phyloP scores from a whole-genome alignment of 768 basidiomycete genomes.

The Psilocybe azurescens region DNA sequence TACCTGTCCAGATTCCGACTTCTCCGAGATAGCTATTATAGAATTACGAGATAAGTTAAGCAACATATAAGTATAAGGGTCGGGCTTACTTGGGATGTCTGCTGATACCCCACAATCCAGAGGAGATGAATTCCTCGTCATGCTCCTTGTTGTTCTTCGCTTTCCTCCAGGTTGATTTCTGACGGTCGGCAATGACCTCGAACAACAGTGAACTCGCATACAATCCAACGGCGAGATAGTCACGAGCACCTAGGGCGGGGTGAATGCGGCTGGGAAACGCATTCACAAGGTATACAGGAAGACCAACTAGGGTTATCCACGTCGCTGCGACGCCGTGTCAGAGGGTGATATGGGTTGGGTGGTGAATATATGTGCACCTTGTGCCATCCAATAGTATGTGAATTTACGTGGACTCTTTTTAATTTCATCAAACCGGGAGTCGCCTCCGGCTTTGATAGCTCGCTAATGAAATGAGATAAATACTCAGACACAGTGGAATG shows the following conservation, averaged over 20 bases:
- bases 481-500: not conserved
- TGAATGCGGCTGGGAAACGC: conserved; percentile 53
- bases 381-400: conserved; percentile 63
- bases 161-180: conserved; percentile 68
- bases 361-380: conserved; percentile 41
- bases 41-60: not conserved
- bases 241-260: conserved; percentile 55
- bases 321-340: conserved; percentile 42
- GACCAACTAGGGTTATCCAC: conserved; percentile 71
- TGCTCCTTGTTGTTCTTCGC: conserved; percentile 67
- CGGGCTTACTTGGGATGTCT: conserved; percentile 72
- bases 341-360: not conserved
- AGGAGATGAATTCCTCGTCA: conserved; percentile 71
- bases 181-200: conserved; percentile 66
- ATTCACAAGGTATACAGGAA: conserved; percentile 73
- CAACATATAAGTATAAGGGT: not conserved
- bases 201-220: conserved; percentile 61
- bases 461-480: conserved; percentile 25
- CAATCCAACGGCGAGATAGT: conserved; percentile 59
- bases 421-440: conserved; percentile 69
- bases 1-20: conserved; percentile 71
- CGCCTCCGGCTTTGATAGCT: conserved; percentile 58
- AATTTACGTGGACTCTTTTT: conserved; percentile 48
- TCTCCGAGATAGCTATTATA: conserved; percentile 69
- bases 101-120: conserved; percentile 69